These are phyloP conservation scores for Geosmithia putterillii DNA, from an alignment of 2,329 filamentous ascomycete genomes.

Conservation along the genomic window DNA sequence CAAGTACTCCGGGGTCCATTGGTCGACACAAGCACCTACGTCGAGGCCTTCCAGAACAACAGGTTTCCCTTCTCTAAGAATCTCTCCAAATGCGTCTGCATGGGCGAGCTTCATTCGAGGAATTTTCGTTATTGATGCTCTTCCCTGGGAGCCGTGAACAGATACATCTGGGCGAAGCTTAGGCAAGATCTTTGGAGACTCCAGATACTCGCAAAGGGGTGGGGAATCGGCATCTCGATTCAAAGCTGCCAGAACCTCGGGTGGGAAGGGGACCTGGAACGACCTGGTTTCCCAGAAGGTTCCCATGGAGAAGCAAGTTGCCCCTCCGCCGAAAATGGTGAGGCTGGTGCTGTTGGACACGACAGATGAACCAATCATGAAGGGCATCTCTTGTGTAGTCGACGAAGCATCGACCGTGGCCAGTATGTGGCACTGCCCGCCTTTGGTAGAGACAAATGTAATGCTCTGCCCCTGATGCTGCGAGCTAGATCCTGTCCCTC, in stretches of 20 bases:
- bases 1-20: conserved; percentile 62
- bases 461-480: conserved; percentile 14
- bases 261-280: conserved; percentile 23
- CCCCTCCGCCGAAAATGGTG: conserved; percentile 64
- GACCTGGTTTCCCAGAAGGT: conserved; percentile 65
- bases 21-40: conserved; percentile 52
- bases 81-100: conserved; percentile 42
- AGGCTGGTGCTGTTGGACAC: conserved; percentile 35
- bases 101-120: conserved; percentile 39
- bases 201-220: conserved; percentile 6
- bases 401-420: not conserved
- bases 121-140: conserved; percentile 22
- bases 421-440: conserved; percentile 18
- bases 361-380: conserved; percentile 59
- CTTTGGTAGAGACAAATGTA: conserved; percentile 9
- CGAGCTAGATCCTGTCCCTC: conserved; percentile 16
- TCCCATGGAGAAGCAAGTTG: conserved; percentile 84
- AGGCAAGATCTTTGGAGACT: conserved; percentile 14
- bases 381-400: conserved; percentile 26
- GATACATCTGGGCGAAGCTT: conserved; percentile 1
- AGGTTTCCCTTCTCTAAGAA: conserved; percentile 44
- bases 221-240: not conserved
- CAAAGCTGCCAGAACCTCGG: not conserved
- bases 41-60: conserved; percentile 50
- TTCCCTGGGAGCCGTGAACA: not conserved